Percentiles rank a stretch among this genome's conserved stretches.
Evolutionary conservation across 225 moss, liverwort and hornwort genomes (phyloP).

Genomic region (Climacium dendroides): DNA sequence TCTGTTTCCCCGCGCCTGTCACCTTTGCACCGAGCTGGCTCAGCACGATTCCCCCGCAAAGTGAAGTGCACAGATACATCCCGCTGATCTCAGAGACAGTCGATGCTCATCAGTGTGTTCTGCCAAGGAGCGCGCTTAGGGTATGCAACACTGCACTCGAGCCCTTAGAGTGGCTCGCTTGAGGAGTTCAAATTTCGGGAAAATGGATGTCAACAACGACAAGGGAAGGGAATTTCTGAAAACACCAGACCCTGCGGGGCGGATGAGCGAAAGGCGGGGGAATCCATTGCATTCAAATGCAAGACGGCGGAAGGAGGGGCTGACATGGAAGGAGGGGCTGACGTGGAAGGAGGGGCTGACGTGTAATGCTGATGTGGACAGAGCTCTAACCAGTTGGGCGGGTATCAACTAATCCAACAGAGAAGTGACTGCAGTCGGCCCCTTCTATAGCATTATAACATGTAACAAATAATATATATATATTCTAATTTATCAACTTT

Average conservation of each 20-base stretch:
- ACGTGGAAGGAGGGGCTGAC: neutral
- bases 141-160: neutral
- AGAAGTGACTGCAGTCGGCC: too few species aligned
- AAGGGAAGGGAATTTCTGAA: neutral
- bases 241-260: neutral
- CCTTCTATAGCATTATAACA: too few species aligned
- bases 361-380: neutral
- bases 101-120: neutral
- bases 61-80: neutral
- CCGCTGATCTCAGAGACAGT: neutral
- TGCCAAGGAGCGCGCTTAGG: neutral
- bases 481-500: too few species aligned
- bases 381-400: neutral
- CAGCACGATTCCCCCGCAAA: neutral
- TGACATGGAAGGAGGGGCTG: neutral
- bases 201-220: too few species aligned
- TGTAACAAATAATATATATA: too few species aligned
- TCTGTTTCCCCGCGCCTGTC: neutral
- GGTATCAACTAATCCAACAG: too few species aligned
- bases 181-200: neutral
- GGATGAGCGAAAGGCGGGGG: neutral
- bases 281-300: neutral
- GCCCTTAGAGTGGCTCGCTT: neutral
- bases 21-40: neutral
- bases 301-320: neutral